These are phyloP conservation scores for Gryganskiella cystojenkinii DNA, from an alignment of 192 early-diverging fungal species.

Conservation along the genomic window DNA sequence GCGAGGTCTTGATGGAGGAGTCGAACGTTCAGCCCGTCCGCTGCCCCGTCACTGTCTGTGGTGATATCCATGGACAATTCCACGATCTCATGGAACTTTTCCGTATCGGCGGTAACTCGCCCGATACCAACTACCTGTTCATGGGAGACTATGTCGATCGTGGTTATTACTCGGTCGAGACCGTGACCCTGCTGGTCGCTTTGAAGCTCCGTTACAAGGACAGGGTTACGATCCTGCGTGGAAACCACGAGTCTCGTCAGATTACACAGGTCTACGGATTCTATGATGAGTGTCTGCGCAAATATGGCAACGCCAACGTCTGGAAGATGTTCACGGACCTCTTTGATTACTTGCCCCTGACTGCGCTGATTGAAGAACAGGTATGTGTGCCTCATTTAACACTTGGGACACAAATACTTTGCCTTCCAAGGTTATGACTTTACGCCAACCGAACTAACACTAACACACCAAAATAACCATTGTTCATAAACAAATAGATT, in stretches of 20 bases:
- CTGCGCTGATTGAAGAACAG: conserved; percentile 96
- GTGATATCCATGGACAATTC: conserved; percentile 99
- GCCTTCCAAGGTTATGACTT: no score
- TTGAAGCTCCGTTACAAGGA: conserved; percentile 94
- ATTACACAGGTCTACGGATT: conserved; percentile 99
- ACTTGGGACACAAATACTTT: no score
- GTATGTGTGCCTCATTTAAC: no score
- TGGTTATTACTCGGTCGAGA: conserved; percentile 99
- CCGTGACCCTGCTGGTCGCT: conserved; percentile 93
- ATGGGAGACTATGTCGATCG: conserved; percentile 99
- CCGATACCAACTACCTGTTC: conserved; percentile 98
- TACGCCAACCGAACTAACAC: not conserved
- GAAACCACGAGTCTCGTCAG: conserved; percentile 99
- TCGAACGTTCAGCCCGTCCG: conserved; percentile 98
- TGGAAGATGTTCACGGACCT: conserved; percentile 98
- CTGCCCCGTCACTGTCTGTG: conserved; percentile 98
- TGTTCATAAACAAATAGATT: conserved; percentile 62
- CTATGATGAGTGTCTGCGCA: conserved; percentile 98
- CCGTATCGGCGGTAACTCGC: conserved; percentile 95
- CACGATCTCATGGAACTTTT: conserved; percentile 98
- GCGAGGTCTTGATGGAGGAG: conserved; percentile 95
- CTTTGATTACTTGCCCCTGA: conserved; percentile 97
- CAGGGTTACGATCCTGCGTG: conserved; percentile 94
- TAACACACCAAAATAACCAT: not conserved
- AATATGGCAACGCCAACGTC: conserved; percentile 98